A percentile compares a stretch with the other conserved stretches of the same genome.
Conservation (phyloP, 2,329 filamentous ascomycete genomes). For the Ceratocystis huliohia region DNA sequence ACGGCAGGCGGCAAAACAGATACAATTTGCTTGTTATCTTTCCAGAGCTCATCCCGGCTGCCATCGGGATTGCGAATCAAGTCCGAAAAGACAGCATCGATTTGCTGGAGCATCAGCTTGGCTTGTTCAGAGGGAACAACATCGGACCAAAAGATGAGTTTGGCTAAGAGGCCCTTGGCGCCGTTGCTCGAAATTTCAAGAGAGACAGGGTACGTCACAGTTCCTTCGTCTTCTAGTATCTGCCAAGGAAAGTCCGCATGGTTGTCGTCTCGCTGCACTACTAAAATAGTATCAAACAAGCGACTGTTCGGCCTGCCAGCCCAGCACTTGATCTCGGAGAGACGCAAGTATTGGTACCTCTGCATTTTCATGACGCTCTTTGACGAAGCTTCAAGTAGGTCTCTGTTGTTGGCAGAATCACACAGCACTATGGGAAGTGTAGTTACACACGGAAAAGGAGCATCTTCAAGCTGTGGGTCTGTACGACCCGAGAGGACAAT, state of each 20-base stretch:
- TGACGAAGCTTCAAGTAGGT: constrained; percentile 52
- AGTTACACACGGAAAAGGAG: constrained; percentile 66
- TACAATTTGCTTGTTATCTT: constrained; percentile 30
- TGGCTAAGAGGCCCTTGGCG: constrained; percentile 41
- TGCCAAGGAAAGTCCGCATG: constrained; percentile 40
- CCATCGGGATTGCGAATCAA: constrained; percentile 40
- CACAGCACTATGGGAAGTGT: constrained; percentile 57
- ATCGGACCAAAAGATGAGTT: constrained; percentile 52
- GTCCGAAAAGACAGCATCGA: constrained; percentile 52
- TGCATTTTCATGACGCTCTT: constrained; percentile 50
- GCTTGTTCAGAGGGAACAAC: constrained; percentile 59
- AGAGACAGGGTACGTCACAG: constrained; percentile 66
- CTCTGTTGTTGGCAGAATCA: constrained; percentile 35
- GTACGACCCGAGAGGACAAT: constrained; percentile 66
- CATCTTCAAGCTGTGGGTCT: constrained; percentile 43
- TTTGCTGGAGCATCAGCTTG: constrained; percentile 52
- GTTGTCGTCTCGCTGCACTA: constrained; percentile 48
- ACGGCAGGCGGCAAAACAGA: constrained; percentile 54
- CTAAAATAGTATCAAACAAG: constrained; percentile 75
- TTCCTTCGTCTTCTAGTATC: constrained; percentile 51
- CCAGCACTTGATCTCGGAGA: constrained; percentile 61
- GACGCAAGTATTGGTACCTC: constrained; percentile 57
- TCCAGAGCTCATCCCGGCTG: constrained; percentile 5
- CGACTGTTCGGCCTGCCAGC: constrained; percentile 50
- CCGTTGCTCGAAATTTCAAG: constrained; percentile 56